phyloP scores from a whole-genome alignment of 257 asterid species.

The Solanum habrochaites region DNA sequence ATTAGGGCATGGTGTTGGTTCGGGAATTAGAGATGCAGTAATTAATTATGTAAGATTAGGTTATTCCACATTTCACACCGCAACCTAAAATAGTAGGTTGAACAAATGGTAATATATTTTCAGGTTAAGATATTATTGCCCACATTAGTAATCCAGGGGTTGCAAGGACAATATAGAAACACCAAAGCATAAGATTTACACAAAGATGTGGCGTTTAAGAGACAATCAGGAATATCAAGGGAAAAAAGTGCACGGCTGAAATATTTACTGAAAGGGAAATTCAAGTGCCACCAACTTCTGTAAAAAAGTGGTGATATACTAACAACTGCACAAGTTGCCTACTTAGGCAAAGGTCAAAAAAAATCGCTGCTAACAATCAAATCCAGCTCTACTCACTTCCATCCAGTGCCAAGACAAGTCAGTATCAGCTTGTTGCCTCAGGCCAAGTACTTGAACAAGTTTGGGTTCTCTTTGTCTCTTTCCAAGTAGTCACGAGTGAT shows the following conservation, averaged over 20 bases:
- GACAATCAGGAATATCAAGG: not conserved
- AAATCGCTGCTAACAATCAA: not conserved
- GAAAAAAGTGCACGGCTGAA: not conserved
- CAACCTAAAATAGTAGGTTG: not conserved
- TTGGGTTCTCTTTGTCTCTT: conserved; percentile 35
- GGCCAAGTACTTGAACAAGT: conserved; percentile 33
- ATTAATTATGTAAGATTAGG: not conserved
- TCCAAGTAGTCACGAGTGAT: conserved; percentile 38
- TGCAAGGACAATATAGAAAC: not conserved
- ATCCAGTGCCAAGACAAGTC: not conserved
- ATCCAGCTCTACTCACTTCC: not conserved
- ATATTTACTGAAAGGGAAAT: not conserved
- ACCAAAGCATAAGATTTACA: not conserved
- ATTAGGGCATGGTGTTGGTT: not conserved
- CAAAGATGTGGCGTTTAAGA: not conserved
- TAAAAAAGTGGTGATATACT: not conserved
- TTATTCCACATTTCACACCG: not conserved
- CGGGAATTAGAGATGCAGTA: not conserved
- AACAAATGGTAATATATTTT: not conserved
- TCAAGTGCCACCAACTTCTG: not conserved
- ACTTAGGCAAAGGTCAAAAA: not conserved
- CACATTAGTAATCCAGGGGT: not conserved
- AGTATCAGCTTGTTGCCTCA: conserved; percentile 3
- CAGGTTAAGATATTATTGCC: not conserved
- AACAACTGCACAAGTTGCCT: conserved; percentile 1